These are phyloP conservation scores for Salix arbutifolia DNA, from an alignment of 345 rosid genomes.

Conservation along the genomic window DNA sequence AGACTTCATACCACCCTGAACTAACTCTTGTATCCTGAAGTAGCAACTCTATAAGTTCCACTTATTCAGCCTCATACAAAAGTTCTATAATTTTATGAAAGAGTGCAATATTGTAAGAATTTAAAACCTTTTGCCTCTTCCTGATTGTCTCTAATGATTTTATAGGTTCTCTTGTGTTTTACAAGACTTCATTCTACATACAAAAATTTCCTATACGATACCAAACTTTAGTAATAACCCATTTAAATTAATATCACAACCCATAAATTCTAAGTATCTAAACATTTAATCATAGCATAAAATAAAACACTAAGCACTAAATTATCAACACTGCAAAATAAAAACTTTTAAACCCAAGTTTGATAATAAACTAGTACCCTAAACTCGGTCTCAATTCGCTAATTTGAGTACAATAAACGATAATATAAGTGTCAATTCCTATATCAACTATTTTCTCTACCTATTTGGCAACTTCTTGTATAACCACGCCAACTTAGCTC, in stretches of 20 bases:
- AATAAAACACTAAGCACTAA: not conserved
- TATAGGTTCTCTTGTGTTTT: constrained; percentile 44
- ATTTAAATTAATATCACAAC: not conserved
- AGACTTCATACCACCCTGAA: constrained; percentile 61
- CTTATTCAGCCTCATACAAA: constrained; percentile 44
- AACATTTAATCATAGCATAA: not conserved
- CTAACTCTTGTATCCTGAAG: constrained; percentile 27
- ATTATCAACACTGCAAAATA: not conserved
- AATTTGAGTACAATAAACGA: constrained; percentile 68
- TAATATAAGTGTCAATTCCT: constrained; percentile 72
- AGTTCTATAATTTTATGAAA: constrained; percentile 78
- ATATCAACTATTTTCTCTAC: constrained; percentile 83
- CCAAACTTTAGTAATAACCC: not conserved
- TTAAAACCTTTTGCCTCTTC: constrained; percentile 57
- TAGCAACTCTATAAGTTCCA: constrained; percentile 56
- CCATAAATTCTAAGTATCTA: not conserved
- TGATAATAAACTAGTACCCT: constrained; percentile 35
- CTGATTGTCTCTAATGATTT: constrained; percentile 59
- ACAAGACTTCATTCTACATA: constrained; percentile 74
- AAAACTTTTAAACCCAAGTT: not conserved
- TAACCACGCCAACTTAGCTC: constrained; percentile 85
- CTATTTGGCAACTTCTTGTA: constrained; percentile 78
- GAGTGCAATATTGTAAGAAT: constrained; percentile 49
- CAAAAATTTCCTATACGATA: constrained; percentile 31
- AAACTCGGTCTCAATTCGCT: constrained; percentile 74